Base-by-base conservation (phyloP, 2,329 filamentous ascomycete genomes). In the Lecanicillium sp. region DNA sequence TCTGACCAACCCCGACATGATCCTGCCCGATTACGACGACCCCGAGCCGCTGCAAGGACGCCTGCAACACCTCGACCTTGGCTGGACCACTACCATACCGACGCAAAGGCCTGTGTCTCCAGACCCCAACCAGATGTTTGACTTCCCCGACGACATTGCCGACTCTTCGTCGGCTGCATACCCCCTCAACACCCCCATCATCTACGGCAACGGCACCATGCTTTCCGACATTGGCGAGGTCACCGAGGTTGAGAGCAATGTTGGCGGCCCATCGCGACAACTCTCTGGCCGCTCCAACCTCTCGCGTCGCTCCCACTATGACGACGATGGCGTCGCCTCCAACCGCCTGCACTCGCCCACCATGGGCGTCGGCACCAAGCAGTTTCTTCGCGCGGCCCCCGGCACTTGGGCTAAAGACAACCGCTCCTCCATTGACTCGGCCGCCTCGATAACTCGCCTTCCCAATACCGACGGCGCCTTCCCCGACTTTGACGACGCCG, bases 1-100 rank as follows among this genome's bases (percentile, higher is more conserved):
- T 2, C 72, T 96, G 59, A 94, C 89, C 48, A 94, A 95, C 65
- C 89, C 90, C 44, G 90, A 95, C 64, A 90, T 95, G 88, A 95
- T 96, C 59, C 72, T 96, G 44, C 90, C 90, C 52, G 83, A 86
- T 62, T 82, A 84, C 60, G 79, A 81, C 55, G 75, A 74, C 63
- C 62, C 77, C 63, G 67, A 77, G 60, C 71, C 74, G 62, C 69
- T 74, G 61, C 67, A 78, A 63, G 60, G 71, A 59, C 66, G 68
- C 60, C 69, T 75, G 50, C 73, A 74, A 51, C 72, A 75, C 58
- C 68, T 72, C 24, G 58, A 78, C n/a, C 67, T 65, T 55, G 68
- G 73, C 63, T 78, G 77, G 77, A 74, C 73, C 53, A 71, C 70
- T 55, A 32, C n/a, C n/a, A n/a, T n/a, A n/a, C n/a, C n/a, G n/a